These are phyloP conservation scores for Rutstroemia sp. DNA, from an alignment of 2,329 filamentous ascomycete genomes.

Conservation along the genomic window DNA sequence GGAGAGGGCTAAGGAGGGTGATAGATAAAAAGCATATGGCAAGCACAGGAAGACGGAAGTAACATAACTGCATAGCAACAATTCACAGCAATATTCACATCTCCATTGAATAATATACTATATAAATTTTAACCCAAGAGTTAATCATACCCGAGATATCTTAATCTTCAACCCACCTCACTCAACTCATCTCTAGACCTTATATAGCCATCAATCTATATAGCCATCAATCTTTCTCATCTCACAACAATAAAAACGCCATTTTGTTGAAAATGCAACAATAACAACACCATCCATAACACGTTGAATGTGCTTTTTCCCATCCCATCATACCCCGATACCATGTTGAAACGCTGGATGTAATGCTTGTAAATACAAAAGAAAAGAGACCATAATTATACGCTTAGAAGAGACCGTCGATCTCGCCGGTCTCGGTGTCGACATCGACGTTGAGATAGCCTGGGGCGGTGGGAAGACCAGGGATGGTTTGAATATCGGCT, in stretches of 20 bases:
- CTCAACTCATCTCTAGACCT: no score
- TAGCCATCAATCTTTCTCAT: no score
- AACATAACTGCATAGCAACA: no score
- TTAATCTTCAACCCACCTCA: no score
- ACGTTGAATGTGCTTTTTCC: constrained; percentile 9
- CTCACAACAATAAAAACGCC: constrained; percentile 2
- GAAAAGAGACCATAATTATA: background rate
- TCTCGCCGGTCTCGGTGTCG: constrained; percentile 74
- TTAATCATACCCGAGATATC: no score
- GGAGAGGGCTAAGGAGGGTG: no score
- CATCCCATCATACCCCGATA: background rate
- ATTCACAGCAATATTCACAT: no score
- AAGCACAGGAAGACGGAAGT: no score
- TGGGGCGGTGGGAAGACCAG: constrained; percentile 86
- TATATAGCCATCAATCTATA: no score
- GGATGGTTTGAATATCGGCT: constrained; percentile 97
- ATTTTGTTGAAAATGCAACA: constrained; percentile 9
- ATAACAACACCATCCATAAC: background rate
- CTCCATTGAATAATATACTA: no score
- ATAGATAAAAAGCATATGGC: no score
- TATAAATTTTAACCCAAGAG: no score
- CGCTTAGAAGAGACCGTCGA: constrained; percentile 77
- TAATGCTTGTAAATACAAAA: background rate
- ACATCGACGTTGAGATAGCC: constrained; percentile 93
- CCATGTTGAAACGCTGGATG: constrained; percentile 9